Percentiles rank a stretch among this genome's conserved stretches.
phyloP scores from a whole-genome alignment of 2,329 filamentous ascomycete species.

The Cyclaneusma minus region DNA sequence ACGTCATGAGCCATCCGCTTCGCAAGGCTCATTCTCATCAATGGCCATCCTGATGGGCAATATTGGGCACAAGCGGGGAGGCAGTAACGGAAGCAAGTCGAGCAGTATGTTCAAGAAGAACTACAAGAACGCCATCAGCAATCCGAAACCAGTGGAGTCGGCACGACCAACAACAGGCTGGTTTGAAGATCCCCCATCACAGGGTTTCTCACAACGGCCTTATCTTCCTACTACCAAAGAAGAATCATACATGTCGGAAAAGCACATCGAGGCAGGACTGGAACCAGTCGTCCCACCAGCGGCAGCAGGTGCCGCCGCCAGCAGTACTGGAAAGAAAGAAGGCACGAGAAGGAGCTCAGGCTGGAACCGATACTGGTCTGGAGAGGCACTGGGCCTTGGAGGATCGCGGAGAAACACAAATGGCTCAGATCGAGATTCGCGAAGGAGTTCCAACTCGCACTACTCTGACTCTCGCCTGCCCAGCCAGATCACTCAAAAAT shows the following conservation, averaged over 20 bases:
- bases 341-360: constrained; percentile 47
- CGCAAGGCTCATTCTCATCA: constrained; percentile 43
- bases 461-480: constrained; percentile 29
- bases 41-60: constrained; percentile 53
- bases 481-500: constrained; percentile 43
- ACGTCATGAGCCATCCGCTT: constrained; percentile 36
- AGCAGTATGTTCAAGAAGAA: constrained; percentile 45
- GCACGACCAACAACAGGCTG: constrained; percentile 2
- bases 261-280: too few relatives aligned
- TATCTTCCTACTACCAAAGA: not conserved
- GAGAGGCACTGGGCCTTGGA: constrained; percentile 49
- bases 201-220: constrained; percentile 6
- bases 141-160: constrained; percentile 35
- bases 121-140: constrained; percentile 46
- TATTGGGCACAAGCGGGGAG: constrained; percentile 27
- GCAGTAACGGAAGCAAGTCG: constrained; percentile 40
- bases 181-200: constrained; percentile 21
- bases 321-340: too few relatives aligned
- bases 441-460: too few relatives aligned
- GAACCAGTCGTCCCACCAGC: too few relatives aligned
- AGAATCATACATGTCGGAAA: not conserved
- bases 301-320: too few relatives aligned
- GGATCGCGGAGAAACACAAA: constrained; percentile 28
- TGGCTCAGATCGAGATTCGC: constrained; percentile 25
- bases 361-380: constrained; percentile 67